Evolutionary conservation across 129 eudicot species (phyloP), one percentile per base, ranked within the genome.

Genomic region (Dittrichia graveolens): DNA sequence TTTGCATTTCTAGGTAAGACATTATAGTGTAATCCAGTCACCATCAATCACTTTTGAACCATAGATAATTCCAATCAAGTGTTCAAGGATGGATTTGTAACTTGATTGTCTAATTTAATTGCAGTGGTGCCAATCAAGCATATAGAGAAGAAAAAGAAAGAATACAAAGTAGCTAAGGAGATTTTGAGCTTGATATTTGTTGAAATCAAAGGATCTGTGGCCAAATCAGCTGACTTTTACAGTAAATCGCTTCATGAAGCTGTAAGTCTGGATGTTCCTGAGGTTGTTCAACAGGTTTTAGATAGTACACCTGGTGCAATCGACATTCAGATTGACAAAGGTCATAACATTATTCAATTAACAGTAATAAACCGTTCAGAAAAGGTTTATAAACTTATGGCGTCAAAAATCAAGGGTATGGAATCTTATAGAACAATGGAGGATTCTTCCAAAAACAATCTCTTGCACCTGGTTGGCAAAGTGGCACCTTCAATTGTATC

Each of bases 1-100:
- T 47, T 66, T 11, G 43, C 58, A 66, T 6, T 48, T 67, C 12
- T 2, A 13, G 72, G 72, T 67, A 67, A 47, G 44, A 13, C 13
- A 16, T 18, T 31, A 47, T 9, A 10, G 8, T 18, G 37, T 54
- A 16, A 54, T 54, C 16, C 16, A n/a, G 8, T 53, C 60, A 54
- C 35, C 60, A 54, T 52, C 13, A 11, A 24, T 24, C 31, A 24
- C 31, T 24, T 24, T 24, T 24, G 31, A 24, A 24, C 31, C 31
- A 2, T 24, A 24, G 31, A 24, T 24, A 24, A 24, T 24, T 24
- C 31, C 31, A 24, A 24, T 24, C 31, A 24, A 24, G 31, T 24
- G 31, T 24, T 24, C 31, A 24, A 24, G 0, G 31, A 24, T 24
- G 2, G 31, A 24, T 24, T 24, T 24, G 0, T 24, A 24, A 24